Evolutionary conservation across 164 flowering plant genomes (phyloP).

Genomic region (Stephania yunnanensis): DNA sequence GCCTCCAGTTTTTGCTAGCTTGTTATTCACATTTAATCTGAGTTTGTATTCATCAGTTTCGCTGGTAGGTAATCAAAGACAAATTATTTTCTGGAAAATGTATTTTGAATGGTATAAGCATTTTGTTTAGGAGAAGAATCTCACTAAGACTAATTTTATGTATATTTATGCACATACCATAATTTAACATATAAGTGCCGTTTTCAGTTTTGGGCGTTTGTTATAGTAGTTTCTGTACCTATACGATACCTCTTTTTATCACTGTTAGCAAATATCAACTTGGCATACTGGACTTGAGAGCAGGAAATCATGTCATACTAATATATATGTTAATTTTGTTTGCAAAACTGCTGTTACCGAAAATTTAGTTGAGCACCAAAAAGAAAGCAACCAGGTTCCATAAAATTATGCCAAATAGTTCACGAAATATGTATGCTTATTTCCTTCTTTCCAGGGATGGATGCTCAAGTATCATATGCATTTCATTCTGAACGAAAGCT

Average conservation of each 20-base stretch:
- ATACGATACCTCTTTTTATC: neutral
- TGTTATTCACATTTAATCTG: neutral
- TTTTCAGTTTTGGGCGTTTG: neutral
- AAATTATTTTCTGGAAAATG: neutral
- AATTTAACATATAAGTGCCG: neutral
- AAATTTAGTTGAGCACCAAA: neutral
- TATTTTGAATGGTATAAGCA: neutral
- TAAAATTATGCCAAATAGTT: neutral
- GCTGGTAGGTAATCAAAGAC: neutral
- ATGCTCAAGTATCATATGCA: constrained; percentile 98
- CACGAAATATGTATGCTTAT: neutral
- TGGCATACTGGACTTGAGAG: neutral
- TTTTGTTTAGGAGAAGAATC: neutral
- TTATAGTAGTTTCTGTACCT: neutral
- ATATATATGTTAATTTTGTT: neutral
- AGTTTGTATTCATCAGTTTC: neutral
- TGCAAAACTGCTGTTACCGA: neutral
- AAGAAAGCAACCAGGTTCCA: neutral
- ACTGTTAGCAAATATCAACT: neutral
- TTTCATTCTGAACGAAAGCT: constrained; percentile 92
- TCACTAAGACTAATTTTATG: neutral
- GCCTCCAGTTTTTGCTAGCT: neutral
- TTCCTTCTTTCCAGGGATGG: constrained; percentile 61
- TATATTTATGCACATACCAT: neutral
- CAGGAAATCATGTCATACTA: neutral